Evolutionary conservation across 345 rosid genomes (phyloP).

Genomic region (Hibiscus syriacus): DNA sequence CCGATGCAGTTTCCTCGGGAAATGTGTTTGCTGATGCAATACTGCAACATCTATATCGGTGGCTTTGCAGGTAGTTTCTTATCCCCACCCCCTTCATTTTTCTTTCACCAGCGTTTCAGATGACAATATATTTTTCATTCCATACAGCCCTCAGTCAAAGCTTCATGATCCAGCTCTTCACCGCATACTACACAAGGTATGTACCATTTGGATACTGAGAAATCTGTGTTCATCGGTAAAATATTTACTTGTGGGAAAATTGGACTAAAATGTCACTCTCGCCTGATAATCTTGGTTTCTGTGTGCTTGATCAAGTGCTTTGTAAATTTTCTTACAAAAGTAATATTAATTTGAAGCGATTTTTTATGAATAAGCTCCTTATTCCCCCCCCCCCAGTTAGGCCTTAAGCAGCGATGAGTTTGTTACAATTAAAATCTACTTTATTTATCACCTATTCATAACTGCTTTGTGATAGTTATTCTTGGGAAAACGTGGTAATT

Average conservation of each 20-base stretch:
- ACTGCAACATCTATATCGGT: conserved; percentile 84
- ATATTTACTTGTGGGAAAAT: background rate
- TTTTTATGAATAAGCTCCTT: background rate
- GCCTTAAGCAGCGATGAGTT: background rate
- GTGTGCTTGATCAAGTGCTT: background rate
- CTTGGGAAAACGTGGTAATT: background rate
- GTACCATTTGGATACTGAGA: background rate
- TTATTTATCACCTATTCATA: background rate
- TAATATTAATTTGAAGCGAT: background rate
- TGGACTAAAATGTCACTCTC: background rate
- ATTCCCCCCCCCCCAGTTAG: background rate
- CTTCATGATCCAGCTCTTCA: conserved; percentile 97
- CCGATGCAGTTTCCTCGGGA: conserved; percentile 71
- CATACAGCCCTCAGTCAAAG: conserved; percentile 77
- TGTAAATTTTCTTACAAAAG: background rate
- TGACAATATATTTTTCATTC: conserved; percentile 16
- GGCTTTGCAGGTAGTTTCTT: conserved; percentile 78
- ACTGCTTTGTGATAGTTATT: background rate
- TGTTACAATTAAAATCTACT: background rate
- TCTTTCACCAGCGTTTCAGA: conserved; percentile 15
- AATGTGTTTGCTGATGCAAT: conserved; percentile 90
- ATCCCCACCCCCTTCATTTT: background rate
- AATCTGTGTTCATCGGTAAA: background rate
- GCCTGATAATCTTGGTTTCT: background rate
- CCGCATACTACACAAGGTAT: conserved; percentile 86